phyloP scores from a whole-genome alignment of 2,329 filamentous ascomycete species.

The Monosporascus sp. region DNA sequence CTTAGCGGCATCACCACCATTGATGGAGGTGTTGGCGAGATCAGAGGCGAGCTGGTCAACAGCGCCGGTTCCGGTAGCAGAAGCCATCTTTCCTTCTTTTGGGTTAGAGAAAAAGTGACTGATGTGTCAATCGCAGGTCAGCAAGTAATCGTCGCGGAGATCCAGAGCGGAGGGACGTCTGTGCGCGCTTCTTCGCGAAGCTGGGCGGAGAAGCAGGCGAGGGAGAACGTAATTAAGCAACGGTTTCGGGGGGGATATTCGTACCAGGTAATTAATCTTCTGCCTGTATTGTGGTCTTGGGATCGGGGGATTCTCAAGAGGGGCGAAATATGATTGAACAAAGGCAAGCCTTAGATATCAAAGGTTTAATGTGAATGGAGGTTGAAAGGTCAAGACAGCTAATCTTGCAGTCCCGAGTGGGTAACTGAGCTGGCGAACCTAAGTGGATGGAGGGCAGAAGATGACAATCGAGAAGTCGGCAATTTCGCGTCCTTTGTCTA shows the following conservation, averaged over 20 bases:
- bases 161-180: background rate
- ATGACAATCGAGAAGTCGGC: background rate
- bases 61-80: conserved; percentile 53
- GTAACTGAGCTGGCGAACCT: background rate
- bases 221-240: background rate
- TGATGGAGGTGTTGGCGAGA: conserved; percentile 65
- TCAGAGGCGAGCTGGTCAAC: conserved; percentile 79
- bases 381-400: background rate
- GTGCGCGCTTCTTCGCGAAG: background rate
- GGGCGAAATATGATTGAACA: conserved; percentile 13
- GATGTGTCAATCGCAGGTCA: conserved; percentile 6
- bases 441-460: background rate
- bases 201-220: background rate
- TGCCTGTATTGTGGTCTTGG: conserved; percentile 8
- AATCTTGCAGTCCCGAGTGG: background rate
- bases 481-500: background rate
- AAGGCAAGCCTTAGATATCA: conserved; percentile 17
- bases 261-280: conserved; percentile 12
- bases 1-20: conserved; percentile 61
- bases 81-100: conserved; percentile 45
- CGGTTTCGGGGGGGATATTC: conserved; percentile 1
- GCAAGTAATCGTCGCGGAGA: background rate
- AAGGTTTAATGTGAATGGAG: conserved; percentile 7
- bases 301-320: conserved; percentile 13
- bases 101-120: conserved; percentile 19